Conservation (phyloP, 371 early-diverging fungal species). For the Chytridium lagenaria region DNA sequence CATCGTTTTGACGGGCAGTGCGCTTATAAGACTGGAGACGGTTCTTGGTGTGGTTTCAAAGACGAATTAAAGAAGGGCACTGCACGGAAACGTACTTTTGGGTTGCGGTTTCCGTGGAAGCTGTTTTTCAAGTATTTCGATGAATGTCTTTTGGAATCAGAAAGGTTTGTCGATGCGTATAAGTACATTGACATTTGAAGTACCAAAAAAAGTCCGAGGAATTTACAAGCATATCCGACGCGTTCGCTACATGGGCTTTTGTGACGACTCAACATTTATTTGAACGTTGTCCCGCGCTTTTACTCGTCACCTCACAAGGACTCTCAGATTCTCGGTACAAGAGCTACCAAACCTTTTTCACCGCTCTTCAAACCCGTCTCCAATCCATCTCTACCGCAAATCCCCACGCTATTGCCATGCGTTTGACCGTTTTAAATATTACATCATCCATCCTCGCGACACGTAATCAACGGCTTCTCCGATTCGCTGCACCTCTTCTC, state of each 20-base stretch:
- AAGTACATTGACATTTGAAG: neutral
- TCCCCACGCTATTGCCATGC: too few relatives aligned
- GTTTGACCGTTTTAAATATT: neutral
- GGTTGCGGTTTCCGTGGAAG: neutral
- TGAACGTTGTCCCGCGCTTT: neutral
- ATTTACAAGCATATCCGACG: neutral
- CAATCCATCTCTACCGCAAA: neutral
- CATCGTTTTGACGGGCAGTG: too few relatives aligned
- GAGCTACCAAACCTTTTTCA: neutral
- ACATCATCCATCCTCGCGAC: neutral
- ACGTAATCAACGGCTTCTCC: neutral
- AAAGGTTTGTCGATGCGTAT: neutral
- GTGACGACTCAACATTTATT: neutral
- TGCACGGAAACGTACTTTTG: too few relatives aligned
- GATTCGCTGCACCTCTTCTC: neutral
- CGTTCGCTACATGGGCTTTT: neutral
- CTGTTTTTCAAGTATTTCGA: neutral
- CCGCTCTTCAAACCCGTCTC: neutral
- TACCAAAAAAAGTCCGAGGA: neutral
- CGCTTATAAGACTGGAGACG: too few relatives aligned
- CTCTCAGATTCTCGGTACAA: slow-evolving; percentile 1
- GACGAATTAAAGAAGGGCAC: too few relatives aligned
- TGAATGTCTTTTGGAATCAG: neutral
- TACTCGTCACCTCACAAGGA: neutral
- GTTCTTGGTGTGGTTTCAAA: too few relatives aligned